Evolutionary conservation across 305 asterid genomes (phyloP).

Genomic region (Ruellia speciosa): DNA sequence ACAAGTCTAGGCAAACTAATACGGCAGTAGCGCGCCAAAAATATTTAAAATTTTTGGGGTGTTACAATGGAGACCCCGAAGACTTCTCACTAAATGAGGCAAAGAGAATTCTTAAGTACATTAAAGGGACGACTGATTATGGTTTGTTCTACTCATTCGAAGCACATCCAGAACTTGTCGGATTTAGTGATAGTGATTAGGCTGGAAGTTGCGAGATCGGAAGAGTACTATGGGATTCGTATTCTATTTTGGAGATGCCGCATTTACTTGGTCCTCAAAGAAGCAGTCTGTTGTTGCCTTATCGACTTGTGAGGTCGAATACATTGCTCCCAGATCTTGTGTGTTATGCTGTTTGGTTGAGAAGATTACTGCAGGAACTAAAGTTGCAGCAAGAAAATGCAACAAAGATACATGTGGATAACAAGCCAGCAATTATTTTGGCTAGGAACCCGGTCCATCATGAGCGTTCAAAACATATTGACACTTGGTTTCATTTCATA

Average conservation of each 20-base stretch:
- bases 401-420: background rate
- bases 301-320: conserved; percentile 1
- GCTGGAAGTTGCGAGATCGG: background rate
- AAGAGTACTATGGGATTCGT: background rate
- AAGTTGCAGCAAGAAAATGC: background rate
- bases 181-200: background rate
- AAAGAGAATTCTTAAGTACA: background rate
- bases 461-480: background rate
- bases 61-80: background rate
- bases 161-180: background rate
- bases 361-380: background rate
- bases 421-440: background rate
- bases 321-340: background rate
- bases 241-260: background rate
- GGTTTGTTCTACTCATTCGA: background rate
- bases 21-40: too few relatives aligned
- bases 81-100: background rate
- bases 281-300: background rate
- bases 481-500: background rate
- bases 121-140: background rate
- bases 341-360: conserved; percentile 1
- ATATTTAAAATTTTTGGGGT: too few relatives aligned
- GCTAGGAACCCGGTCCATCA: background rate
- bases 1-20: too few relatives aligned
- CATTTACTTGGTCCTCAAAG: background rate